Conservation (phyloP, 164 flowering plant species). For the Tinospora cordifolia region DNA sequence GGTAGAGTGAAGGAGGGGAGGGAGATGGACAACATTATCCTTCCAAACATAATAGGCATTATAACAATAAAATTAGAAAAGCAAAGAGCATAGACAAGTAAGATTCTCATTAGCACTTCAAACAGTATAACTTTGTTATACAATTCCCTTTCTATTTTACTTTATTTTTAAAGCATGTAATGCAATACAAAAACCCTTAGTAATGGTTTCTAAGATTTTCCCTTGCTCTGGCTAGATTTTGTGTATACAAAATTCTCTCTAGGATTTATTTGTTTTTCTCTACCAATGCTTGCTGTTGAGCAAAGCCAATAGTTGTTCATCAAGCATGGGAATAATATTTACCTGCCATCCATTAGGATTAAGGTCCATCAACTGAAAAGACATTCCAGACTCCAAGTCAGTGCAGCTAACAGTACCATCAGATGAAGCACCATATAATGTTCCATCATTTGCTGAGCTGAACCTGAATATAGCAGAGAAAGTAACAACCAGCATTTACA, state of each 20-base stretch:
- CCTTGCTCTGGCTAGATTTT: too few relatives aligned
- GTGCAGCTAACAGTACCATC: slow-evolving; percentile 88
- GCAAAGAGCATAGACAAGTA: too few relatives aligned
- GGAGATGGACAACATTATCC: background rate
- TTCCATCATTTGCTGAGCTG: slow-evolving; percentile 62
- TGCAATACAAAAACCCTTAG: too few relatives aligned
- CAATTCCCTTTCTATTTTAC: too few relatives aligned
- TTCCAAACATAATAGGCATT: too few relatives aligned
- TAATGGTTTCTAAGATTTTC: too few relatives aligned
- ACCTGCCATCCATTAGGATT: slow-evolving; percentile 97
- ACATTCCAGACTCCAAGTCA: slow-evolving; percentile 80
- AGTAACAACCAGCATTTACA: background rate
- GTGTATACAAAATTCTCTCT: background rate
- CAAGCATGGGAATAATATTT: background rate
- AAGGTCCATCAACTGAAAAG: slow-evolving; percentile 59
- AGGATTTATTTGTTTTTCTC: background rate
- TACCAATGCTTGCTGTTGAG: background rate
- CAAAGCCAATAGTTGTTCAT: background rate
- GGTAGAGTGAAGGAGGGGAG: too few relatives aligned
- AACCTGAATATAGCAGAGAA: slow-evolving; percentile 40
- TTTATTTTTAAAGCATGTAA: too few relatives aligned
- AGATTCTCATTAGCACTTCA: too few relatives aligned
- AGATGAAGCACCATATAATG: slow-evolving; percentile 73
- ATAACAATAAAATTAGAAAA: too few relatives aligned
- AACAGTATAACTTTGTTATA: too few relatives aligned